Conservation (phyloP, 768 basidiomycete species). For the Melanogaster broomeanus region DNA sequence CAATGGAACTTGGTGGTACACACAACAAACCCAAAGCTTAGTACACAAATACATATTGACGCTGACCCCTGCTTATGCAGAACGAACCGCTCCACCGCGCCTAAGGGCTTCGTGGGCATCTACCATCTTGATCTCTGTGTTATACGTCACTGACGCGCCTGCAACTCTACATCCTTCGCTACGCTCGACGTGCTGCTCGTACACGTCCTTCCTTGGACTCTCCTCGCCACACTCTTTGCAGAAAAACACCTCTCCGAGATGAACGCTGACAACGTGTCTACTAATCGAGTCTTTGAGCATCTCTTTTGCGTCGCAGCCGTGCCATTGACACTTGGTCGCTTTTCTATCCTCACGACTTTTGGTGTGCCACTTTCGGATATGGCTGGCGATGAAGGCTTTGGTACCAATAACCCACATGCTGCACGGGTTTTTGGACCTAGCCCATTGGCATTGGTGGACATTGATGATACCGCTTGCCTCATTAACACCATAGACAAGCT, state of each 20-base stretch:
- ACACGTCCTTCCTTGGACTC: slow-evolving; percentile 8
- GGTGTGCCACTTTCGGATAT: slow-evolving; percentile 10
- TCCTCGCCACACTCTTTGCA: slow-evolving; percentile 3
- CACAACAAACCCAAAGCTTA: too few relatives aligned
- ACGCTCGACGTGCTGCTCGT: not conserved
- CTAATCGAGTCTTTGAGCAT: slow-evolving; percentile 8
- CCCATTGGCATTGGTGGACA: slow-evolving; percentile 13
- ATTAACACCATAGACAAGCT: not conserved
- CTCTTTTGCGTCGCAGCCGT: not conserved
- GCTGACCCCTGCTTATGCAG: not conserved
- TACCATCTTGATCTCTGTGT: not conserved
- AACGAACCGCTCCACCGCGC: not conserved
- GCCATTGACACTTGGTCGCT: not conserved
- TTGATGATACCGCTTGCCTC: not conserved
- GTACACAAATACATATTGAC: too few relatives aligned
- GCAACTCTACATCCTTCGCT: not conserved
- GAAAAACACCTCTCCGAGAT: slow-evolving; percentile 6
- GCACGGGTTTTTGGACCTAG: not conserved
- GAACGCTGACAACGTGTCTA: slow-evolving; percentile 6
- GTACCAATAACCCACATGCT: slow-evolving; percentile 12
- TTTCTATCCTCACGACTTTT: not conserved
- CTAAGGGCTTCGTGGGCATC: not conserved
- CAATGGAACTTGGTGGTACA: too few relatives aligned
- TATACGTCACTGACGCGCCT: not conserved
- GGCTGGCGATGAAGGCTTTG: slow-evolving; percentile 1